A percentile compares a stretch with the other conserved stretches of the same genome.
Conservation (phyloP, 1,284 basidiomycete genomes). For the Cerrena zonata region DNA sequence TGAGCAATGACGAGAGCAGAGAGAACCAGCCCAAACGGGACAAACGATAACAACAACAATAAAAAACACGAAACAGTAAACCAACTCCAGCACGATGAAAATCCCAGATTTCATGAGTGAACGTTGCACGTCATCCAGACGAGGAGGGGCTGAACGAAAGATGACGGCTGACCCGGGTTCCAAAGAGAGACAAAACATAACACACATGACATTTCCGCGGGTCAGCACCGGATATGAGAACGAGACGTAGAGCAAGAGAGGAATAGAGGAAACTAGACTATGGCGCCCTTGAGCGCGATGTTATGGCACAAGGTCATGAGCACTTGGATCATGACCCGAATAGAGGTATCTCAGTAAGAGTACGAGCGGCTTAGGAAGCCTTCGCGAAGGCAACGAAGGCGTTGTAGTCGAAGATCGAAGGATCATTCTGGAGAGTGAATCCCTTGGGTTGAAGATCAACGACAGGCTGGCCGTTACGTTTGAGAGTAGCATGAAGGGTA, state of each 20-base stretch:
- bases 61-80: too few relatives aligned
- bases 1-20: too few relatives aligned
- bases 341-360: background rate
- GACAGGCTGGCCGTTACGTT: conserved; percentile 47
- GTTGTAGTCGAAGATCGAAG: conserved; percentile 60
- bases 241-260: background rate
- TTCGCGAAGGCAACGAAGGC: conserved; percentile 48
- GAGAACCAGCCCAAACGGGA: background rate
- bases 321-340: background rate
- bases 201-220: background rate
- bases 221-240: conserved; percentile 1
- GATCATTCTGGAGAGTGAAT: conserved; percentile 50
- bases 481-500: conserved; percentile 54
- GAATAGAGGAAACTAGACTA: background rate
- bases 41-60: background rate
- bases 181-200: background rate
- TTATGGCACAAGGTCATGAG: background rate
- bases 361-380: conserved; percentile 14
- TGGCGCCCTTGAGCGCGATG: background rate
- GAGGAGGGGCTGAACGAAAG: background rate
- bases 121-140: background rate
- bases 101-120: background rate
- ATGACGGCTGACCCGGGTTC: conserved; percentile 1
- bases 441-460: conserved; percentile 43
- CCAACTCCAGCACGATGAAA: background rate